Evolutionary conservation across 495 filamentous ascomycete genomes (phyloP).

Genomic region (Halenospora varia): DNA sequence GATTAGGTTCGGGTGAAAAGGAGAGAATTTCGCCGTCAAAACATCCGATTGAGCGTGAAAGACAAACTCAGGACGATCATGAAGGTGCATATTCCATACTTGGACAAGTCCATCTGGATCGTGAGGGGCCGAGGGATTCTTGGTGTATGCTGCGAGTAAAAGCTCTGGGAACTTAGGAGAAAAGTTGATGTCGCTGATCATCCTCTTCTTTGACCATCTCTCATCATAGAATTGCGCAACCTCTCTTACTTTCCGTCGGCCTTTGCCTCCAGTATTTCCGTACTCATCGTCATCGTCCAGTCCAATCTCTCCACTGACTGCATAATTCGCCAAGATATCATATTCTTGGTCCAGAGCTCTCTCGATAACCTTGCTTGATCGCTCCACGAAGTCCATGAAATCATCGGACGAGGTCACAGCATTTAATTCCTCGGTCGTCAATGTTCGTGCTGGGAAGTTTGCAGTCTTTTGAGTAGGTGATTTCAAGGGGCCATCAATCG

Average conservation of each 20-base stretch:
- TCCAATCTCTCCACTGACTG: conserved; percentile 62
- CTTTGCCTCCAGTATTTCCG: conserved; percentile 64
- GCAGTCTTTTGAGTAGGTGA: conserved; percentile 35
- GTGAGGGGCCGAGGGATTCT: conserved; percentile 91
- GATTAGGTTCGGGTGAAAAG: conserved; percentile 93
- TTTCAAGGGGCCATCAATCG: conserved; percentile 45
- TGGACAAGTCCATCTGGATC: conserved; percentile 93
- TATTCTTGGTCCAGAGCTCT: conserved; percentile 88
- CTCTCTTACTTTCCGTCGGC: conserved; percentile 77
- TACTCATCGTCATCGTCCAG: conserved; percentile 81
- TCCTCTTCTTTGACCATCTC: conserved; percentile 93
- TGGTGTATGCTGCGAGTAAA: conserved; percentile 89
- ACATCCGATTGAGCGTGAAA: conserved; percentile 97
- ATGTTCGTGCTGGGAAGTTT: conserved; percentile 74
- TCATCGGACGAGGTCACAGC: conserved; percentile 90
- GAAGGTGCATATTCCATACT: conserved; percentile 94
- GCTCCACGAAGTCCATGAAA: conserved; percentile 92
- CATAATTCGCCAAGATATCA: conserved; percentile 93
- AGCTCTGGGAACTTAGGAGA: conserved; percentile 95
- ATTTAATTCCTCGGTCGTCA: conserved; percentile 82
- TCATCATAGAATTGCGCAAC: conserved; percentile 91
- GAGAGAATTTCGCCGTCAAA: conserved; percentile 91
- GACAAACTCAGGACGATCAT: conserved; percentile 89
- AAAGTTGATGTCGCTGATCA: conserved; percentile 90
- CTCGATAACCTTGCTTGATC: conserved; percentile 95